Conservation (phyloP, 176 grass and related monocot species). For the Bromus sterilis region DNA sequence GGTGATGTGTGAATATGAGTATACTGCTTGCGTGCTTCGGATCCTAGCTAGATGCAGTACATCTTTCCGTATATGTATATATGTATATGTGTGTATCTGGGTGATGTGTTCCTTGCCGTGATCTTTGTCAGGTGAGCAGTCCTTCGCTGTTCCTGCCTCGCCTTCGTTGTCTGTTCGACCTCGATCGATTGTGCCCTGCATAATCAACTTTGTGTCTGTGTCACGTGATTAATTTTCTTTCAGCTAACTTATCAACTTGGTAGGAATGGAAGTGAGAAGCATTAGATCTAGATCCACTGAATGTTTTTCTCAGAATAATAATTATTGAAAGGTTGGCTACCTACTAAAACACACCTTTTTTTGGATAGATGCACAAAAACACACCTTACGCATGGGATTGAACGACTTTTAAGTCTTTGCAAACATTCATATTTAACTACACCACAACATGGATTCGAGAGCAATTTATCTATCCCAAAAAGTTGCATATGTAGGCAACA, state of each 20-base stretch:
- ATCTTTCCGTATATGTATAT: background rate
- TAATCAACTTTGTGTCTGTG: background rate
- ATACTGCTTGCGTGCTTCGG: too few species aligned
- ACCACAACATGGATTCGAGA: background rate
- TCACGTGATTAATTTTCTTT: background rate
- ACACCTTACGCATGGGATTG: background rate
- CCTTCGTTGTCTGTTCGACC: constrained; percentile 60
- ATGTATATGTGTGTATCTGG: background rate
- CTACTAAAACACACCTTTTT: background rate
- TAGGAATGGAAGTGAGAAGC: too few species aligned
- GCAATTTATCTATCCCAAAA: background rate
- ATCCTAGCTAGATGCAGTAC: background rate
- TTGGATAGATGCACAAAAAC: too few species aligned
- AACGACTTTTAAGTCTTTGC: background rate
- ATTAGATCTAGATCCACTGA: too few species aligned
- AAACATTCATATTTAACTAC: background rate
- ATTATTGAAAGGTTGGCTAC: background rate
- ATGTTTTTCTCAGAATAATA: too few species aligned
- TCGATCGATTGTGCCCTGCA: background rate
- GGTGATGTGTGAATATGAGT: background rate
- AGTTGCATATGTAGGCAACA: background rate
- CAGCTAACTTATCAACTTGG: background rate
- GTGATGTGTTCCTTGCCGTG: constrained; percentile 23
- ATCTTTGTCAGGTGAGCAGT: constrained; percentile 43
- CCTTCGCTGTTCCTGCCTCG: constrained; percentile 8